Evolutionary conservation across 345 rosid species (phyloP), one percentile per base, ranked within the genome.

Genomic region (Euphorbia lathyris): DNA sequence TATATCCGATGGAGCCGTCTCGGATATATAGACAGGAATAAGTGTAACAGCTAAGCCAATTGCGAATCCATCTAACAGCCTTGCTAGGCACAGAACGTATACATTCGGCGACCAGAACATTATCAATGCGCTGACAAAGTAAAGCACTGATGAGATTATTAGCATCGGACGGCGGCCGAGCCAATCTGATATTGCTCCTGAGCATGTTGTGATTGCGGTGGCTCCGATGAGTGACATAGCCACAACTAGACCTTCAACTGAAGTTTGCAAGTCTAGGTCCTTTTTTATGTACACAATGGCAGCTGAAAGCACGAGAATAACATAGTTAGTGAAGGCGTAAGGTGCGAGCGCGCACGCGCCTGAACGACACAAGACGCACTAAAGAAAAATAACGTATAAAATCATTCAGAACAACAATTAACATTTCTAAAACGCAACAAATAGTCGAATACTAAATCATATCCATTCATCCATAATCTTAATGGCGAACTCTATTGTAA

Each of bases 191-290:
- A 95, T 80, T 2, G 94, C 81, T 71, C 99, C 99, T 0, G 99
- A 95, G 78, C 97, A 92, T 75, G 97, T 95, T 3, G 99, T 95
- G 67, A 95, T 88, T 34, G 61, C 82, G 0, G 97, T 90, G 48
- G 99, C 99, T 72, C 97, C 97, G 51, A 95, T 92, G 30, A 95
- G 84, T 36, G 99, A 92, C 88, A 87, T 92, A 34, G 99, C 99
- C 68, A 92, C 99, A 26, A 95, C 86, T 47, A 95, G 91, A 71
- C 97, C 99, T 84, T 95, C 97, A 13, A 87, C 83, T 5, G 90
- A 79, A 9, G 93, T 79, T 56, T 75, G 71, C 79, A 95, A 75
- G 50, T 76, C 52, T 30, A 95, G 83, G 68, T 95, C 99, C 65
- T 79, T 68, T 79, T 88, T 88, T 76, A 95, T 87, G 78, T 95